Percentiles rank a stretch among this genome's conserved stretches.
These are phyloP conservation scores for Suillus americanus DNA, from an alignment of 768 basidiomycete genomes.

Conservation along the genomic window DNA sequence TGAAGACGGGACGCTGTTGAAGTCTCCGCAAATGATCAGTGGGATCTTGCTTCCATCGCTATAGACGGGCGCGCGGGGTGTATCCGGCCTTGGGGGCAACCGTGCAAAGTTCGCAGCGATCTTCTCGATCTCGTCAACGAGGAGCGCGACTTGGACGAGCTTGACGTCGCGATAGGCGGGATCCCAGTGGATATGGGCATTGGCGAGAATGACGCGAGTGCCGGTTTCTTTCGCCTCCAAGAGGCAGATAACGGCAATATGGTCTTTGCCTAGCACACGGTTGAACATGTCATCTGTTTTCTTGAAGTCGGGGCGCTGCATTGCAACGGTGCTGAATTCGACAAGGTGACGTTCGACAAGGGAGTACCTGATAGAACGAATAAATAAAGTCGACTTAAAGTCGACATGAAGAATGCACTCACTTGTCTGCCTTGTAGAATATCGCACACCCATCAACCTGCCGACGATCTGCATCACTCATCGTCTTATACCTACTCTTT, in stretches of 20 bases:
- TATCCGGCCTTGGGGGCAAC: slow-evolving; percentile 63
- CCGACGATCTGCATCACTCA: slow-evolving; percentile 82
- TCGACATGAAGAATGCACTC: slow-evolving; percentile 32
- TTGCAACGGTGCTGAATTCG: slow-evolving; percentile 90
- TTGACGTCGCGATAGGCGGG: slow-evolving; percentile 93
- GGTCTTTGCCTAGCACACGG: slow-evolving; percentile 91
- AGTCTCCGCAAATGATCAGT: slow-evolving; percentile 90
- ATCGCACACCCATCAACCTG: slow-evolving; percentile 95
- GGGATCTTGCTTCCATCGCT: slow-evolving; percentile 88
- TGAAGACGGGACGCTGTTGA: slow-evolving; percentile 84
- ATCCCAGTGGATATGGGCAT: slow-evolving; percentile 94
- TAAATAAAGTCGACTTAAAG: slow-evolving; percentile 2
- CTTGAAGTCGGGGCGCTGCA: slow-evolving; percentile 92
- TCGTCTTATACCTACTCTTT: slow-evolving; percentile 90
- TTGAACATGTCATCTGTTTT: slow-evolving; percentile 99
- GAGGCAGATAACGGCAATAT: slow-evolving; percentile 84
- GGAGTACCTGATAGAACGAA: slow-evolving; percentile 60
- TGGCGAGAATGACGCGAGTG: slow-evolving; percentile 84
- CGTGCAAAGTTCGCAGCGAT: slow-evolving; percentile 80
- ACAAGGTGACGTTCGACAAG: slow-evolving; percentile 92
- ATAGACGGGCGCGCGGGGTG: slow-evolving; percentile 54
- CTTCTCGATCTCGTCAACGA: slow-evolving; percentile 93
- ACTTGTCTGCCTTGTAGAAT: slow-evolving; percentile 91
- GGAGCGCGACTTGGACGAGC: slow-evolving; percentile 90
- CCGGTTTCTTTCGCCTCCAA: slow-evolving; percentile 88